These are phyloP conservation scores for Neurospora sublineolata DNA, from an alignment of 495 filamentous ascomycete species.

Conservation along the genomic window DNA sequence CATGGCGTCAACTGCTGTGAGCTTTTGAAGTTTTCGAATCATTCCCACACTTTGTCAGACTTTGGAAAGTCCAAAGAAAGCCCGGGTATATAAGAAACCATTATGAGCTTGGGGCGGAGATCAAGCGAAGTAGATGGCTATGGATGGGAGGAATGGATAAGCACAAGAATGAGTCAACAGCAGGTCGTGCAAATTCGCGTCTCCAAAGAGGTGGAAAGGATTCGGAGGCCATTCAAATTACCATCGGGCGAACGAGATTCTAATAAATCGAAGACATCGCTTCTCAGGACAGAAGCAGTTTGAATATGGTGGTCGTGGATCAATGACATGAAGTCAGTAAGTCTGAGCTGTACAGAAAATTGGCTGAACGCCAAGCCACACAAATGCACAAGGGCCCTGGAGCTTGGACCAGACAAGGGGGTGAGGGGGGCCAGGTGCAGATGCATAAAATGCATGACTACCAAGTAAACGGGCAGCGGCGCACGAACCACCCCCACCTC, in stretches of 20 bases:
- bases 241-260: accelerated
- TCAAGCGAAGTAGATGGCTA: background rate
- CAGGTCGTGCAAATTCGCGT: background rate
- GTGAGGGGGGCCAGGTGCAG: background rate
- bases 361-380: background rate
- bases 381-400: background rate
- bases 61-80: background rate
- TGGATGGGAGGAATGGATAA: background rate
- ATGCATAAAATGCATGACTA: background rate
- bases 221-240: background rate
- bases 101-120: background rate
- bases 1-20: background rate
- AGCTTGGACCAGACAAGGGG: background rate
- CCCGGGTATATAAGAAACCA: background rate
- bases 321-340: background rate
- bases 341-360: background rate
- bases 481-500: background rate
- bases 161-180: background rate
- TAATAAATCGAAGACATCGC: background rate
- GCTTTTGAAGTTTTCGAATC: background rate
- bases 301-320: background rate
- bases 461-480: background rate
- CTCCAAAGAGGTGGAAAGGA: background rate
- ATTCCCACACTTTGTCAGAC: background rate
- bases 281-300: background rate